Evolutionary conservation across 805 yeast species (phyloP).

Genomic region (Kluyveromyces siamensis): DNA sequence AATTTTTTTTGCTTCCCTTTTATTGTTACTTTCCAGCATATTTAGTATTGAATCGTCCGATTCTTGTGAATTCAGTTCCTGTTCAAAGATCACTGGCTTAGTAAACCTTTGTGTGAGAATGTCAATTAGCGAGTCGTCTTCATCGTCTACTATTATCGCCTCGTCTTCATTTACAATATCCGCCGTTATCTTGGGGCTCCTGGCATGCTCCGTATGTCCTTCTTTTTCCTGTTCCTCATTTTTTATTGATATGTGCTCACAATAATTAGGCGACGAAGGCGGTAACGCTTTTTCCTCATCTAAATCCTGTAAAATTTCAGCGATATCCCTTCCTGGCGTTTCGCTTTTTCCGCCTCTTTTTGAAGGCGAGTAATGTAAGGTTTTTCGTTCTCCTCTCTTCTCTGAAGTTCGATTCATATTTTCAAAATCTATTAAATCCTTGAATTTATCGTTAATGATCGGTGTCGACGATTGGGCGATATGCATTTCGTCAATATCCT

Average conservation of each 20-base stretch:
- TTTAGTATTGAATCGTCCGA: conserved; percentile 1
- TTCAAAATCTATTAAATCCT: conserved; percentile 18
- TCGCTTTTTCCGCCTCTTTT: neutral
- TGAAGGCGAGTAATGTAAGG: neutral
- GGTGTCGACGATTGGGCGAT: conserved; percentile 24
- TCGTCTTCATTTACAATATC: conserved; percentile 2
- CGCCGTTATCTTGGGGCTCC: neutral
- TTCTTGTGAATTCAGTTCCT: neutral
- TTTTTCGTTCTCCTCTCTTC: conserved; percentile 4
- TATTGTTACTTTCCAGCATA: neutral
- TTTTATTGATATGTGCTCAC: neutral
- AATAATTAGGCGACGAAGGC: conserved; percentile 1
- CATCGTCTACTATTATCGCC: conserved; percentile 7
- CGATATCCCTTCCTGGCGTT: conserved; percentile 19
- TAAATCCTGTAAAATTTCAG: conserved; percentile 24
- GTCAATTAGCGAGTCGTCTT: conserved; percentile 21
- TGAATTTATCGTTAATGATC: conserved; percentile 17
- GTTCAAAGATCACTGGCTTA: conserved; percentile 1
- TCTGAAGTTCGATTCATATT: conserved; percentile 11
- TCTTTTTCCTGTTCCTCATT: neutral
- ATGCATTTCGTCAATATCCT: conserved; percentile 3
- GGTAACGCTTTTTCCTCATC: conserved; percentile 6
- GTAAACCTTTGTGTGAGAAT: conserved; percentile 18
- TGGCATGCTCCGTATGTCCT: neutral
- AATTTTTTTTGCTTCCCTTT: neutral